These are phyloP conservation scores for Cardamine occulta DNA, from an alignment of 345 rosid species.

Conservation along the genomic window DNA sequence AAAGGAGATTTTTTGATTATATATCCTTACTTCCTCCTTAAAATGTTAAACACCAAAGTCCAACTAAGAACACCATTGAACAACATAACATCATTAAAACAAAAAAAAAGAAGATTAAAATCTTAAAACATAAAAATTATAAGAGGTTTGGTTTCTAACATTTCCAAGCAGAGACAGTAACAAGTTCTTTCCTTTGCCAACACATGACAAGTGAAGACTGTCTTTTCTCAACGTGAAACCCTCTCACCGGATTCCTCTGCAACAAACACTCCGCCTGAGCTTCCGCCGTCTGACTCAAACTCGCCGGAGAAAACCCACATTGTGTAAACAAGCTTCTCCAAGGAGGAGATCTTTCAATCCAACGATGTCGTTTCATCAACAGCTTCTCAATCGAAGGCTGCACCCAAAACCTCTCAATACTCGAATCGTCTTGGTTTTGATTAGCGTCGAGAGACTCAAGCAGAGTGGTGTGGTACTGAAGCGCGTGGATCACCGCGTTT, in stretches of 20 bases:
- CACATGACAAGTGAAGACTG: slow-evolving; percentile 72
- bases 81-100: slow-evolving; percentile 20
- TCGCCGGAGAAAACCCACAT: slow-evolving; percentile 66
- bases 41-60: slow-evolving; percentile 34
- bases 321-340: slow-evolving; percentile 81
- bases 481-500: slow-evolving; percentile 66
- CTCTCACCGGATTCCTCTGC: slow-evolving; percentile 66
- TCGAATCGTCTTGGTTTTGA: slow-evolving; percentile 51
- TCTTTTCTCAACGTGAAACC: slow-evolving; percentile 83
- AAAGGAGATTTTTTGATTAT: slow-evolving; percentile 38
- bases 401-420: slow-evolving; percentile 66
- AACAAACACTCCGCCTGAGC: slow-evolving; percentile 87
- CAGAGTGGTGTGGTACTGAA: slow-evolving; percentile 60
- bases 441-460: slow-evolving; percentile 83
- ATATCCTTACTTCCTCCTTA: slow-evolving; percentile 30
- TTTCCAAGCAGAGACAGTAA: slow-evolving; percentile 91
- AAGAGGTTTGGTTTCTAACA: slow-evolving; percentile 48
- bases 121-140: slow-evolving; percentile 20
- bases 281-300: slow-evolving; percentile 79
- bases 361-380: slow-evolving; percentile 63
- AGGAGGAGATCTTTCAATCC: slow-evolving; percentile 58
- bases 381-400: slow-evolving; percentile 72
- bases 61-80: slow-evolving; percentile 31
- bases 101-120: neutral
- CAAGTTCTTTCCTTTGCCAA: slow-evolving; percentile 89